Conservation (phyloP, 257 asterid species). For the Coffea eugenioides region DNA sequence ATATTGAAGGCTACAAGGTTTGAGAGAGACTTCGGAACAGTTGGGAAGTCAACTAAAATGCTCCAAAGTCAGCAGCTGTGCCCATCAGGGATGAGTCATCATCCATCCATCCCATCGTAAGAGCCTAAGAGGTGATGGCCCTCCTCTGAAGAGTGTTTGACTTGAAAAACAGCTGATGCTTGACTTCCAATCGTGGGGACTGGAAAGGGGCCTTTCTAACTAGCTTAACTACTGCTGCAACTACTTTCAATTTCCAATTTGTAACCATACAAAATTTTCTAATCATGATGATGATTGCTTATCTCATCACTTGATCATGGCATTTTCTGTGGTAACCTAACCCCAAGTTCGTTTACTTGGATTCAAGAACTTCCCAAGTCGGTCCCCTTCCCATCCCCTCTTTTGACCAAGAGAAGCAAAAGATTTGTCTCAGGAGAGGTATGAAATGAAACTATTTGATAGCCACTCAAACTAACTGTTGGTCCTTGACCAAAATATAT, state of each 20-base stretch:
- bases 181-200: neutral
- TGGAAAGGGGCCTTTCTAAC: neutral
- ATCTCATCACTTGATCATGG: neutral
- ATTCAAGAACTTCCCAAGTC: no score
- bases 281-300: neutral
- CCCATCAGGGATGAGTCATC: neutral
- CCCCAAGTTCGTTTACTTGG: neutral
- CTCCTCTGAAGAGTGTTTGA: conserved; percentile 8
- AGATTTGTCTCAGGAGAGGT: neutral
- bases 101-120: neutral
- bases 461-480: neutral
- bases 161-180: neutral
- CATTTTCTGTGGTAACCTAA: neutral
- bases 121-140: neutral
- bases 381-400: neutral
- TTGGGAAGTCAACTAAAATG: conserved; percentile 14
- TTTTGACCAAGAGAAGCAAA: neutral
- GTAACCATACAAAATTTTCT: neutral
- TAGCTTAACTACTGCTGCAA: neutral
- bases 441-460: neutral
- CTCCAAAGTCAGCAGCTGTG: conserved; percentile 6
- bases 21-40: neutral
- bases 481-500: no score
- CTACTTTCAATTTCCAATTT: neutral
- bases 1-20: neutral